These are phyloP conservation scores for Naganishia randhawae DNA, from an alignment of 768 basidiomycete species.

Conservation along the genomic window DNA sequence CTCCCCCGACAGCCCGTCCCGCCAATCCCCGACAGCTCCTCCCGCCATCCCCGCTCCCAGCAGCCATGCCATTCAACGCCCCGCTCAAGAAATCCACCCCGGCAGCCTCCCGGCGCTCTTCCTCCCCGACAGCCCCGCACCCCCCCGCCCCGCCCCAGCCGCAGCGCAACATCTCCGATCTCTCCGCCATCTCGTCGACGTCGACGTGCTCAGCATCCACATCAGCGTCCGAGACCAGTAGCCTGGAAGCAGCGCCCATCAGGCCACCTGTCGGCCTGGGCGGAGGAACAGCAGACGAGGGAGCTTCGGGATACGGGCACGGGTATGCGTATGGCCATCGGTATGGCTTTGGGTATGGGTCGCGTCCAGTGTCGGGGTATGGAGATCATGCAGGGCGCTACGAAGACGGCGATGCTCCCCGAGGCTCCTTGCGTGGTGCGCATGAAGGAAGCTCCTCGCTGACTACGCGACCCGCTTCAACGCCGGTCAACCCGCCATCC, in stretches of 20 bases:
- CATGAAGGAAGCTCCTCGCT: no score
- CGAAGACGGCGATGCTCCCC: no score
- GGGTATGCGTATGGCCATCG: conserved; percentile 20
- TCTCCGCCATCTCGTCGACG: not conserved
- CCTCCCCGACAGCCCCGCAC: not conserved
- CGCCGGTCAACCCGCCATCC: not conserved
- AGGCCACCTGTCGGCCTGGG: conserved; percentile 44
- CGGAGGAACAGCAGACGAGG: conserved; percentile 5
- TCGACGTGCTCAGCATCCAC: conserved; percentile 13
- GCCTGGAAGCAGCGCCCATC: conserved; percentile 48
- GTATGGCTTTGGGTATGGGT: not conserved
- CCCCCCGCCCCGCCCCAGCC: not conserved
- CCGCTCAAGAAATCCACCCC: conserved; percentile 17
- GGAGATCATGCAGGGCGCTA: no score
- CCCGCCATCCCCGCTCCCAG: not conserved
- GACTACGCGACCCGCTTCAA: not conserved
- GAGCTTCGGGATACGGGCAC: conserved; percentile 11
- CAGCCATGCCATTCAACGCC: conserved; percentile 15
- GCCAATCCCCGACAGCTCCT: not conserved
- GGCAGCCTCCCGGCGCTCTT: not conserved
- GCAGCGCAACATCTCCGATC: not conserved
- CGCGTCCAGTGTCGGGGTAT: not conserved
- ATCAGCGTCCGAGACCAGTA: conserved; percentile 33
- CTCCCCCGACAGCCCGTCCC: not conserved
- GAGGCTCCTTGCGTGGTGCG: no score